Conservation (phyloP, 1,139 yeast species). For the Protomyces lactucae-debilis region DNA sequence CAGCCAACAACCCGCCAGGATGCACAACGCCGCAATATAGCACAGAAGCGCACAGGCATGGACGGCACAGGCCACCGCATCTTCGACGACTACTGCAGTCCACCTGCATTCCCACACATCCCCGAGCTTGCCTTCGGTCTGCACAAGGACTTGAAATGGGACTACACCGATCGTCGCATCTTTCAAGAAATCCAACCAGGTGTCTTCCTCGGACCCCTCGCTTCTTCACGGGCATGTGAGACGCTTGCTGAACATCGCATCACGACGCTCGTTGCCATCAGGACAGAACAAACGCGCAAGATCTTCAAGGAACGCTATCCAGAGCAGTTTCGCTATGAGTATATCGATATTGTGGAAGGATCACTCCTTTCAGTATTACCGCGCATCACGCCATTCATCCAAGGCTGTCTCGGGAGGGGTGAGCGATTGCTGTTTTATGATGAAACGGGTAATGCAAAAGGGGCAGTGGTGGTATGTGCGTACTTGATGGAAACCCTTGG, state of each 20-base stretch:
- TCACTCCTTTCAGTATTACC: slow-evolving; percentile 3
- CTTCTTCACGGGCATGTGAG: slow-evolving; percentile 15
- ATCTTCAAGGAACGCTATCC: slow-evolving; percentile 16
- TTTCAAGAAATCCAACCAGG: slow-evolving; percentile 22
- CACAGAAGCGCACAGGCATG: too few relatives aligned
- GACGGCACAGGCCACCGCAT: too few relatives aligned
- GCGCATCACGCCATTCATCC: slow-evolving; percentile 8
- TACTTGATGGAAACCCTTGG: slow-evolving; percentile 16
- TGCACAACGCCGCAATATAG: too few relatives aligned
- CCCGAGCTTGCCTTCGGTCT: neutral
- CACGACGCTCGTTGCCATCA: slow-evolving; percentile 13
- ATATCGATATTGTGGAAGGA: slow-evolving; percentile 21
- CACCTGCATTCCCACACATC: neutral
- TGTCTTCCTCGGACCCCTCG: slow-evolving; percentile 17
- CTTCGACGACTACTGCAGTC: neutral
- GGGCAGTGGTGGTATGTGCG: slow-evolving; percentile 19
- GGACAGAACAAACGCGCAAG: slow-evolving; percentile 8
- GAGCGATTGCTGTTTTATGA: slow-evolving; percentile 16
- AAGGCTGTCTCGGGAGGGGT: slow-evolving; percentile 7
- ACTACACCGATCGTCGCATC: slow-evolving; percentile 16
- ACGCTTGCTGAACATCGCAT: slow-evolving; percentile 3
- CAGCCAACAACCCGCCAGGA: too few relatives aligned
- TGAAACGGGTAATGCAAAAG: slow-evolving; percentile 19
- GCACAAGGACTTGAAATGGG: slow-evolving; percentile 2
- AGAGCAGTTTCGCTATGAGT: slow-evolving; percentile 18